Conservation (phyloP, 2,329 filamentous ascomycete species). For the Clathrospora elynae region DNA sequence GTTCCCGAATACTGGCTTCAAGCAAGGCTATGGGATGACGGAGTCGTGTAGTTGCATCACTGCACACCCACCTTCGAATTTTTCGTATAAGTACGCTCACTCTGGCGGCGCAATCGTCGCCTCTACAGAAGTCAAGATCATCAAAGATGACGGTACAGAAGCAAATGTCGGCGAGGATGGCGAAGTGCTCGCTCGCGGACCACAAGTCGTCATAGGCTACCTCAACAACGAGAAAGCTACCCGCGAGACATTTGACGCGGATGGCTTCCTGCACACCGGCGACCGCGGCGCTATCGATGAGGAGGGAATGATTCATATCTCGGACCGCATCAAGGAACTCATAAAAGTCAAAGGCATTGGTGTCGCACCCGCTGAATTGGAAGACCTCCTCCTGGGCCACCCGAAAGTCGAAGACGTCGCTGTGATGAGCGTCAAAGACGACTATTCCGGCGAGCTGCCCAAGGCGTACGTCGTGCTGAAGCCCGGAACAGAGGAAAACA, state of each 20-base stretch:
- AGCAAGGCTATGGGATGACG: constrained; percentile 72
- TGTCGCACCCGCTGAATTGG: constrained; percentile 67
- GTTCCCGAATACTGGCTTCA: constrained; percentile 66
- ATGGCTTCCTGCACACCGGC: constrained; percentile 63
- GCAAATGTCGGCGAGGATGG: constrained; percentile 59
- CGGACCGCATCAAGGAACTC: constrained; percentile 69
- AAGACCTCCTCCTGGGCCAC: constrained; percentile 66
- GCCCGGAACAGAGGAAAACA: constrained; percentile 36
- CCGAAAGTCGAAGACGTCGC: constrained; percentile 62
- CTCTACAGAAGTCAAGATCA: constrained; percentile 64
- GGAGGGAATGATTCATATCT: constrained; percentile 62
- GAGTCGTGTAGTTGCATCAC: constrained; percentile 69
- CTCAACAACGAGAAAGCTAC: constrained; percentile 53
- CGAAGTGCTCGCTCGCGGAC: constrained; percentile 56
- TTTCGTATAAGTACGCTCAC: constrained; percentile 63
- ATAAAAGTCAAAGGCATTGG: constrained; percentile 70
- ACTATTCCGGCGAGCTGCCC: constrained; percentile 57
- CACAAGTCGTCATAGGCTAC: constrained; percentile 59
- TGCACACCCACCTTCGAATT: constrained; percentile 61
- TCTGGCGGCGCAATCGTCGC: constrained; percentile 62
- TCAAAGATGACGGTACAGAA: constrained; percentile 62
- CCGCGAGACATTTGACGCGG: constrained; percentile 52
- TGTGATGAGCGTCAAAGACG: constrained; percentile 59
- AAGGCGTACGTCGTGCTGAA: constrained; percentile 54
- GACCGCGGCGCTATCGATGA: constrained; percentile 62